Base-by-base conservation (phyloP, 2,329 filamentous ascomycete genomes). In the Xylaria polymorpha region DNA sequence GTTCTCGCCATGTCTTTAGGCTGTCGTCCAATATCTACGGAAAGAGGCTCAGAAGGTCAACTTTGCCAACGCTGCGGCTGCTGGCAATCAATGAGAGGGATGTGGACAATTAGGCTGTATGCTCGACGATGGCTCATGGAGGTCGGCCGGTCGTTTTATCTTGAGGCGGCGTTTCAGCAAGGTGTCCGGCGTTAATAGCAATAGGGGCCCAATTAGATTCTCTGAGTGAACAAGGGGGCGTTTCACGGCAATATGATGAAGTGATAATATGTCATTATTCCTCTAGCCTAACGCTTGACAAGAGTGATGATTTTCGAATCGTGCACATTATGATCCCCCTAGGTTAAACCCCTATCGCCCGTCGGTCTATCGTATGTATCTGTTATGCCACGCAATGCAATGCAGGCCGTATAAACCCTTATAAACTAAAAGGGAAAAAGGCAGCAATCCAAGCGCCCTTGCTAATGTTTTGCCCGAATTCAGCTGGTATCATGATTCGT, bases 1-100 rank as follows among this genome's bases (percentile, higher is more conserved):
- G 25, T 10, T 37, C 18, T 37, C 44, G 18, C 29, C 22, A 39
- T 60, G n/a, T 41, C 32, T 55, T 1, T 68, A 90, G 88, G 84
- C 84, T 75, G 87, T 89, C 46, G 84, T 90, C 66, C 88, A 88
- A 76, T 87, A 89, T 74, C 80, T 90, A 62, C 83, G 88, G 37
- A 85, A 85, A 70, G 86, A 89, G 69, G 85, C 84, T 12, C 86
- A 87, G 71, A 83, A 83, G 63, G 80, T 82, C 18, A 82, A 87
- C 67, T 80, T 84, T 68, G 74, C 74, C 71, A 74, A 72, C 72
- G 74, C 79, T 61, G 66, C 69, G 14, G 64, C 66, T 15, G 39
- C 43, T 15, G 20, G 39, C 1, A 69, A 69, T 66, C 46, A 69
- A 58, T 65, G 53, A 71, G 22, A 32, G 22, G 20, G 14, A 29